Evolutionary conservation across 352 stramenopile species (phyloP), one percentile per base, ranked within the genome.

Genomic region (Pythium phragmitis): DNA sequence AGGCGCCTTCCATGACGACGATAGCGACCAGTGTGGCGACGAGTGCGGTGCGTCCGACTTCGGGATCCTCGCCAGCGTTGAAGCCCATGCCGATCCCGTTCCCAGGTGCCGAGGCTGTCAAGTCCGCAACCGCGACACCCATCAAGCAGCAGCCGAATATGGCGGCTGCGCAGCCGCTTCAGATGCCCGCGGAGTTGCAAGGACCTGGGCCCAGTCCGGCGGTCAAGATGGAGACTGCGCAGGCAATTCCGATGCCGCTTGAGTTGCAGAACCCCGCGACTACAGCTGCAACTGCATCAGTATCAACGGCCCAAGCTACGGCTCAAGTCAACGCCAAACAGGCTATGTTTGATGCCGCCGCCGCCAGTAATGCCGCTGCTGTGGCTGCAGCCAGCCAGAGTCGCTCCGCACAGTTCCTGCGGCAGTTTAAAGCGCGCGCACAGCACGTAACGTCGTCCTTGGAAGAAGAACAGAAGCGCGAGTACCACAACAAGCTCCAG

Each of bases 401-500:
- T 69, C 85, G 86, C 33, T 94, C 85, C 4, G 80, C 83, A 7
- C 83, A 91, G 69, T 90, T 94, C 45, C 86, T 94, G 67, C 78
- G 79, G 53, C 82, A 94, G 61, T 94, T 94, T 56, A 91, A 91
- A 49, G 70, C 73, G 2, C 79, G 85, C 53, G 85, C 85, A 2
- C 80, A 91, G 60, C 80, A 91, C 60, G 85, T 94, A 33, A 94
- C 85, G 4, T 92, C 83, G 39, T 80, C 82, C n/a, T 64, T 94
- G 23, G 85, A 92, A 51, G 81, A 89, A 49, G 86, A 85, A 23
- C 82, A 90, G 55, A 90, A 81, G 41, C 84, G 74, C 12, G 83
- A 94, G 63, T 94, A 94, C 55, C 82, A 94, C 65, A 90, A 91
- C 71, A 92, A 92, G 57, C 69, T 94, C 28, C 75, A 87, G 60